These are phyloP conservation scores for Sphagnum contortum DNA, from an alignment of 225 moss, liverwort and hornwort species.

Conservation along the genomic window DNA sequence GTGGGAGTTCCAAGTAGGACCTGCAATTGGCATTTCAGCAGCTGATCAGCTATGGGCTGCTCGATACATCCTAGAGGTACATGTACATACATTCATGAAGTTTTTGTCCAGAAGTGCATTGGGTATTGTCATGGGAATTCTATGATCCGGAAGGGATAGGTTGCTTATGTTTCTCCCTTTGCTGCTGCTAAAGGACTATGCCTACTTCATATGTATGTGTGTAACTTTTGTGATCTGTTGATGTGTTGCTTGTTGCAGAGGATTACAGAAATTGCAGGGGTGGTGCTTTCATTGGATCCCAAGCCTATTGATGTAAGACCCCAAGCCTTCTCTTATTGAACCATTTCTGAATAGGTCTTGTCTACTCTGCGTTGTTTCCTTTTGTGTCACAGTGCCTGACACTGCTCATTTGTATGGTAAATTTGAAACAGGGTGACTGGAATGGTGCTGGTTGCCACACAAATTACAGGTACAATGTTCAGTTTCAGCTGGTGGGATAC, in stretches of 20 bases:
- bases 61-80: slow-evolving; percentile 40
- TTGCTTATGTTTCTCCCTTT: too few species aligned
- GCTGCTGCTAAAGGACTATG: too few species aligned
- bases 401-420: not conserved
- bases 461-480: slow-evolving; percentile 31
- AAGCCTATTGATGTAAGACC: slow-evolving; percentile 41
- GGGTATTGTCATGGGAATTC: too few species aligned
- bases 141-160: too few species aligned
- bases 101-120: too few species aligned
- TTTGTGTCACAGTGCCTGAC: too few species aligned
- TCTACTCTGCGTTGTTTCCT: too few species aligned
- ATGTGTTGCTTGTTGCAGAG: slow-evolving; percentile 16
- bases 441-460: slow-evolving; percentile 57
- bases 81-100: too few species aligned
- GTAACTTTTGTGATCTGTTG: not conserved
- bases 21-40: slow-evolving; percentile 24
- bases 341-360: too few species aligned
- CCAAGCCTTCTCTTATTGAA: too few species aligned
- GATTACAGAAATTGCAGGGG: slow-evolving; percentile 41
- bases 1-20: slow-evolving; percentile 57
- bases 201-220: too few species aligned
- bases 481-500: not conserved
- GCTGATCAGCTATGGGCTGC: slow-evolving; percentile 42
- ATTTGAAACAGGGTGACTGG: slow-evolving; percentile 39
- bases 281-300: slow-evolving; percentile 42